Conservation (phyloP, 1,284 basidiomycete species). For the Xerocomus minutiporus region DNA sequence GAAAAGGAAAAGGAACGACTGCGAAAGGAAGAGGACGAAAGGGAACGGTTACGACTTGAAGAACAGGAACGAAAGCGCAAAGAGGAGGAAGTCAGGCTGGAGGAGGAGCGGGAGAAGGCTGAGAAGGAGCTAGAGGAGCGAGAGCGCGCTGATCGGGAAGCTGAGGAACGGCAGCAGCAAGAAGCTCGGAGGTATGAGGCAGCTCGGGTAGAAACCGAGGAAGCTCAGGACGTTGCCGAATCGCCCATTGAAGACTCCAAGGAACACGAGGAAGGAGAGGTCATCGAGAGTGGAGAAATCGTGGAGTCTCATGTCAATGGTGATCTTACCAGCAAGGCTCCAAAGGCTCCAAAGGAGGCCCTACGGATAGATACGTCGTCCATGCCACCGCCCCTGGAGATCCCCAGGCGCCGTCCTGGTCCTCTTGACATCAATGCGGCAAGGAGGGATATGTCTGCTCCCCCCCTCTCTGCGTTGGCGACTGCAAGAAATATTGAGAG, state of each 20-base stretch:
- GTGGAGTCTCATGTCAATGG: conserved; percentile 26
- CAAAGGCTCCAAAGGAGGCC: conserved; percentile 43
- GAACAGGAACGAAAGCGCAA: conserved; percentile 39
- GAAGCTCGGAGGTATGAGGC: conserved; percentile 29
- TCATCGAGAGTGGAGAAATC: conserved; percentile 30
- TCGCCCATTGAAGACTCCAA: conserved; percentile 20
- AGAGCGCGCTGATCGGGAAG: conserved; percentile 31
- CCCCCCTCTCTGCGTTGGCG: conserved; percentile 54
- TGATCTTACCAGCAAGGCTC: conserved; percentile 34
- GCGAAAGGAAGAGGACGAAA: conserved; percentile 36
- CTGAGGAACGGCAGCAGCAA: conserved; percentile 33
- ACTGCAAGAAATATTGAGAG: conserved; percentile 77
- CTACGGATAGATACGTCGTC: conserved; percentile 60
- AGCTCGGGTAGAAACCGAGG: conserved; percentile 21
- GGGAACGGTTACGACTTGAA: conserved; percentile 36
- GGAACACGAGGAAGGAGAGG: conserved; percentile 39
- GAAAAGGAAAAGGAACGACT: conserved; percentile 36
- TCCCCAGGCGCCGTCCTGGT: conserved; percentile 55
- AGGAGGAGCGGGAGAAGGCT: conserved; percentile 33
- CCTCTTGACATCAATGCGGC: conserved; percentile 60
- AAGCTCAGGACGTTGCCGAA: conserved; percentile 22
- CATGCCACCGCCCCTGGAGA: conserved; percentile 35
- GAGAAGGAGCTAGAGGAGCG: conserved; percentile 29
- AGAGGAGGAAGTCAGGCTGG: conserved; percentile 38
- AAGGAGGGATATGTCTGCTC: conserved; percentile 37